phyloP scores from a whole-genome alignment of 106 monocot species.

The Gastrodia elata region DNA sequence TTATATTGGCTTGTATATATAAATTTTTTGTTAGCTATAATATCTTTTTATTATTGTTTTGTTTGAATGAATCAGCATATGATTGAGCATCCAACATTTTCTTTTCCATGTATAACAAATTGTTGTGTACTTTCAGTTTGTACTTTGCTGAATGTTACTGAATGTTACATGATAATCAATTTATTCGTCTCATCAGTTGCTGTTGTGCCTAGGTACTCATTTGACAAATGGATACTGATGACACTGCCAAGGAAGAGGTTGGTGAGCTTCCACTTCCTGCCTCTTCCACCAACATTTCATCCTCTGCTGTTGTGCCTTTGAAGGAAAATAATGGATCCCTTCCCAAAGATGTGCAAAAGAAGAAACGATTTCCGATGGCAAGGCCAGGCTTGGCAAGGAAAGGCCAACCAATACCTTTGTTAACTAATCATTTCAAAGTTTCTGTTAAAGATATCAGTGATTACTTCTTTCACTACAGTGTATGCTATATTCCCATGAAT shows the following conservation, averaged over 20 bases:
- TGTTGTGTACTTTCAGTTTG: no score
- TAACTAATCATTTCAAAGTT: conserved; percentile 74
- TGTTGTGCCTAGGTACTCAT: background rate
- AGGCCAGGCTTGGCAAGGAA: conserved; percentile 43
- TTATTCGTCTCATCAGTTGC: background rate
- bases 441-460: conserved; percentile 35
- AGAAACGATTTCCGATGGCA: conserved; percentile 35
- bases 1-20: no score
- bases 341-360: conserved; percentile 26
- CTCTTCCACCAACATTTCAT: conserved; percentile 52
- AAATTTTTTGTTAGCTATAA: no score
- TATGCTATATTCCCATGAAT: conserved; percentile 12
- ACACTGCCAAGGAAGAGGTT: background rate
- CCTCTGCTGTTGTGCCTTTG: conserved; percentile 38
- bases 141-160: no score
- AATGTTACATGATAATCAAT: no score
- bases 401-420: conserved; percentile 42
- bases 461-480: conserved; percentile 82
- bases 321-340: conserved; percentile 23
- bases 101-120: no score
- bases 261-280: conserved; percentile 48
- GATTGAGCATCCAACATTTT: no score
- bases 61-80: no score
- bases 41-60: no score
- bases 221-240: conserved; percentile 15